Evolutionary conservation across 345 rosid genomes (phyloP).

Genomic region (Salix arbutifolia): DNA sequence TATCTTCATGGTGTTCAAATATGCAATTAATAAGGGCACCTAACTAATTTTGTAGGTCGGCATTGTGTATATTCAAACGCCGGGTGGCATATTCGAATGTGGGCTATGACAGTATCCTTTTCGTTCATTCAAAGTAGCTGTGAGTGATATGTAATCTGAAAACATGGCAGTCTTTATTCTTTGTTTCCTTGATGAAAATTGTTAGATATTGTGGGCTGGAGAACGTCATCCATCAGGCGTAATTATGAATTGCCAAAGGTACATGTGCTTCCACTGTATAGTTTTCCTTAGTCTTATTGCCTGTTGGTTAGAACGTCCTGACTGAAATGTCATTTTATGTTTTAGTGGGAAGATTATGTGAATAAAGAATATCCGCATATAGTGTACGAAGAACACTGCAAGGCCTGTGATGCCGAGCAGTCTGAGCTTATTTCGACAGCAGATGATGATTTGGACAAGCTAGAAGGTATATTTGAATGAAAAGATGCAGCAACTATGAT

Average conservation of each 20-base stretch:
- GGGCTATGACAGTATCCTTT: slow-evolving; percentile 84
- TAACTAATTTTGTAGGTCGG: slow-evolving; percentile 60
- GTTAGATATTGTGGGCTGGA: slow-evolving; percentile 94
- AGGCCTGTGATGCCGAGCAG: slow-evolving; percentile 49
- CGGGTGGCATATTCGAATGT: slow-evolving; percentile 89
- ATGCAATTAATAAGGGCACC: slow-evolving; percentile 12
- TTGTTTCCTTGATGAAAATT: slow-evolving; percentile 40
- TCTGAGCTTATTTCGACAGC: slow-evolving; percentile 36
- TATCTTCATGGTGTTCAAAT: neutral
- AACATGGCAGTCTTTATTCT: neutral
- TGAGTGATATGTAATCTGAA: neutral
- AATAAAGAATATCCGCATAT: slow-evolving; percentile 84
- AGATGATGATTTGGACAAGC: slow-evolving; percentile 43
- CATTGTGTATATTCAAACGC: slow-evolving; percentile 68
- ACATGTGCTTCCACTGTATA: neutral
- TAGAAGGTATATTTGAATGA: slow-evolving; percentile 61
- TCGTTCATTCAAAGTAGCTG: neutral
- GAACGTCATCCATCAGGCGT: slow-evolving; percentile 90
- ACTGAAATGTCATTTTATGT: slow-evolving; percentile 8
- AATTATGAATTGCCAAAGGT: slow-evolving; percentile 83
- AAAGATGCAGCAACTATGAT: neutral
- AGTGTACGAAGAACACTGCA: slow-evolving; percentile 83
- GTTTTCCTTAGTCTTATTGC: neutral
- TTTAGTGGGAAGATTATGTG: slow-evolving; percentile 65
- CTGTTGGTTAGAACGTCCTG: slow-evolving; percentile 1